Base-by-base conservation (phyloP, 768 basidiomycete genomes). In the Lactarius akahatsu region DNA sequence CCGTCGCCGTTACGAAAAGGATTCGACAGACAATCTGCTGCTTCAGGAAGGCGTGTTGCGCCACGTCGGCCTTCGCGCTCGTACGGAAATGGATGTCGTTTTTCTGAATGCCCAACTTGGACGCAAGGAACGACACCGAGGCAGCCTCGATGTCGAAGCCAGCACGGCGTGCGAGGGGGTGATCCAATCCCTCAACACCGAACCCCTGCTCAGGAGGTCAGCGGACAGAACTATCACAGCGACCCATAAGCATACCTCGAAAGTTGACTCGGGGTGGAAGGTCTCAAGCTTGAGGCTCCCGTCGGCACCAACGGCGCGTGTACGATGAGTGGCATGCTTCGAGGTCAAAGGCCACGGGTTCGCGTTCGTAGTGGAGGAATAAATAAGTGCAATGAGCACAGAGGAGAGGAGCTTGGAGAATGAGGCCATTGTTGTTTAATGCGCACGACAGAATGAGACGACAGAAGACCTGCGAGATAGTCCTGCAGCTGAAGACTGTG, bases 211-310 rank as follows among this genome's bases (percentile, higher is more conserved):
- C 41, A 61, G 45, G 41, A 41, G 52, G 57, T 59, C 6, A 43
- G 32, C 40, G 55, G 47, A 16, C 20, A 23, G 50, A 36, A 61
- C 40, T 10, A 41, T 6, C n/a, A 41, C 5, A 16, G 15, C 10
- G 43, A 32, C 41, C 4, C 16, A 16, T 10, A 26, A 30, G 23
- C 70, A 38, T 34, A 73, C 73, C 72, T 74, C 72, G 61, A 70
- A 71, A 4, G 66, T 65, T 13, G 74, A 71, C 68, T 73, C 72
- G 18, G 72, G 73, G 65, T 74, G 72, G 70, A 71, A 75, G 32
- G 66, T 69, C 68, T 71, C 70, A 11, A 74, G 55, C 63, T 62
- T 61, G 28, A 74, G 57, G 28, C 11, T 28, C 18, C 52, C 36
- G 62, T 66, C 66, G 2, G 68, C 50, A 57, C 63, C 67, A 36